Base-by-base conservation (phyloP, 495 filamentous ascomycete genomes). In the Hypoxylon fragiforme region DNA sequence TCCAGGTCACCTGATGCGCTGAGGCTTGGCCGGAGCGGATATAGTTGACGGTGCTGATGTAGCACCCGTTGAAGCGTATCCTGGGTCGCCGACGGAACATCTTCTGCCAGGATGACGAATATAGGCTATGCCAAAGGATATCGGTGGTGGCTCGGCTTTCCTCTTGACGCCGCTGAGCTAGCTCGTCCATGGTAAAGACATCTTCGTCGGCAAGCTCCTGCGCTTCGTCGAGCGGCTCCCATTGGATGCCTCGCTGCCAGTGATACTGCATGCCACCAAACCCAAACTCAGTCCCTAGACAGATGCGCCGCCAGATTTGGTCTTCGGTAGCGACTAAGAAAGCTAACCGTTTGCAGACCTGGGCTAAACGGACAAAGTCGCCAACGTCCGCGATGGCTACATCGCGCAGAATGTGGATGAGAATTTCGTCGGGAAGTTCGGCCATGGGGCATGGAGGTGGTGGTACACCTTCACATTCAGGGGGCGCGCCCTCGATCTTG, bases 11-110 rank as follows among this genome's bases (percentile, higher is more conserved):
- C 70, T 66, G 80, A 72, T 70, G 78, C 73, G 53, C 73, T 55
- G 56, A 80, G 70, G 58, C 82, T 70, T 62, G 85, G 42, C 94
- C 94, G 1, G 89, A 73, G 1, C 94, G 88, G 24, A 87, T 84
- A 70, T 98, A 98, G 73, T 97, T 97, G 39, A 95, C 90, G 0
- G 94, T 97, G 69, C 82, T 86, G 71, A 98, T 98, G 74, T 98
- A 98, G 68, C 88, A 85, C 11, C 94, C 94, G 54, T 91, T 91
- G 72, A 94, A 98, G 20, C 94, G 90, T 48, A 98, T 80, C 24
- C 94, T 85, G 1, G 94, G 92, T 2, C 90, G 88, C 0, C 73
- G 68, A 12, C 87, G 87, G 71, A 96, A 94, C 74, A 96, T 90
- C 39, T 65, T 62, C 44, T 77, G 74, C 77, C 81, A 87, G 14